These are phyloP conservation scores for Sclerotinia subarctica DNA, from an alignment of 2,329 filamentous ascomycete species.

Conservation along the genomic window DNA sequence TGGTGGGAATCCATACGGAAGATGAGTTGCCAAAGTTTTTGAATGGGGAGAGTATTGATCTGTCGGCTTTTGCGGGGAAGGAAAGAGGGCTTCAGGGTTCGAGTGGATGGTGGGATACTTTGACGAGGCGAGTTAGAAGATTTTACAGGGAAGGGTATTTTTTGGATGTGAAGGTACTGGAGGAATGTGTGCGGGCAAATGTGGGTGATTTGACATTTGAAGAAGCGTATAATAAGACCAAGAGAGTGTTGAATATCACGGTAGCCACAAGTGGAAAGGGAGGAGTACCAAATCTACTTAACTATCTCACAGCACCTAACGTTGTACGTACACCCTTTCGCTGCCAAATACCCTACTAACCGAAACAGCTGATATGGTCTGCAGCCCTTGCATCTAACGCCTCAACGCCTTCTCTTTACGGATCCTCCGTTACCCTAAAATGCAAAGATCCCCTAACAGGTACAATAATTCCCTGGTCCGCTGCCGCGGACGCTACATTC, in stretches of 20 bases:
- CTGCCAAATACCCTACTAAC: neutral
- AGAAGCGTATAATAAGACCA: slow-evolving; percentile 83
- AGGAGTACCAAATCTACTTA: slow-evolving; percentile 79
- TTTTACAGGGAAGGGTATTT: slow-evolving; percentile 78
- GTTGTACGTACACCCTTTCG: slow-evolving; percentile 60
- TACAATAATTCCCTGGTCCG: slow-evolving; percentile 57
- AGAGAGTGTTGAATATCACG: slow-evolving; percentile 87
- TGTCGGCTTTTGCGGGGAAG: slow-evolving; percentile 67
- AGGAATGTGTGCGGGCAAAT: slow-evolving; percentile 79
- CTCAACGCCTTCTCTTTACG: slow-evolving; percentile 47
- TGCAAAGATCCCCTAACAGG: slow-evolving; percentile 62
- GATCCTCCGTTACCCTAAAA: slow-evolving; percentile 51
- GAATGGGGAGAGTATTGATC: slow-evolving; percentile 74
- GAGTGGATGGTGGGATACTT: slow-evolving; percentile 49
- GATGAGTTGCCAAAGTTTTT: slow-evolving; percentile 77
- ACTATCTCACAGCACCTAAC: slow-evolving; percentile 90
- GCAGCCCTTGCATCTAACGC: slow-evolving; percentile 58
- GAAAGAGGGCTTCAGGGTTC: slow-evolving; percentile 35
- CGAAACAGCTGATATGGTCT: slow-evolving; percentile 54
- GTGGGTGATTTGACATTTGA: slow-evolving; percentile 90
- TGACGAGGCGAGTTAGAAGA: slow-evolving; percentile 63
- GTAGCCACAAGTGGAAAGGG: slow-evolving; percentile 72
- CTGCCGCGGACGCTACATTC: slow-evolving; percentile 49
- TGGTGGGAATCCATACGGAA: slow-evolving; percentile 83
- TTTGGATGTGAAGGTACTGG: slow-evolving; percentile 75